phyloP scores from a whole-genome alignment of 164 flowering plant species.

The Taxillus chinensis region DNA sequence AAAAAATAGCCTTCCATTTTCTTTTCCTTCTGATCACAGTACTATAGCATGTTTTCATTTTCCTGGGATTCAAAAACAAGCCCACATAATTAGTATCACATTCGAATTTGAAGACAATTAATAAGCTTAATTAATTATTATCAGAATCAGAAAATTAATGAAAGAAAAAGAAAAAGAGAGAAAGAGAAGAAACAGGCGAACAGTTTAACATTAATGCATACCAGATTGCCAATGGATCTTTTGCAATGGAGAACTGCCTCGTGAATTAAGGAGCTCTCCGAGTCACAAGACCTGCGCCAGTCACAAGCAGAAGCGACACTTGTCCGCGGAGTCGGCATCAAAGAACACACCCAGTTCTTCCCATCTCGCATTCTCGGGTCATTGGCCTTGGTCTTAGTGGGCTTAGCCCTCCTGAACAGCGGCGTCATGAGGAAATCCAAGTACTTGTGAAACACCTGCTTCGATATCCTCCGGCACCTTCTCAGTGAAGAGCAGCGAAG shows the following conservation, averaged over 20 bases:
- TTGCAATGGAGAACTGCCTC: constrained; percentile 75
- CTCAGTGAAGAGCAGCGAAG: constrained; percentile 19
- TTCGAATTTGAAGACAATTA: too few species aligned
- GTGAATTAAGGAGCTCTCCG: constrained; percentile 53
- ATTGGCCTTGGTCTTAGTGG: constrained; percentile 10
- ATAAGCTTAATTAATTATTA: too few species aligned
- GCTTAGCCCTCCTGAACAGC: constrained; percentile 19
- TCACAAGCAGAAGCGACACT: constrained; percentile 36
- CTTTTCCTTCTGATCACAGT: too few species aligned
- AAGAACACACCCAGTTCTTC: constrained; percentile 20
- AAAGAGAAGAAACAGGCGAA: constrained; percentile 14
- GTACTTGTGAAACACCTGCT: constrained; percentile 29
- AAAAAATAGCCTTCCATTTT: too few species aligned
- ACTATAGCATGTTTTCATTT: too few species aligned
- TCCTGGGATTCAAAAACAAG: not conserved
- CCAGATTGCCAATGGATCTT: constrained; percentile 37
- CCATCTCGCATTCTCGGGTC: constrained; percentile 4
- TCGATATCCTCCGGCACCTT: constrained; percentile 33
- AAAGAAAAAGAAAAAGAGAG: too few species aligned
- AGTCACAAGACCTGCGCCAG: constrained; percentile 52
- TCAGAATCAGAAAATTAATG: too few species aligned
- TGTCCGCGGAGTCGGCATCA: constrained; percentile 32
- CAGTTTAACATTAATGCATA: too few species aligned
- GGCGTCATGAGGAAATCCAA: constrained; percentile 35
- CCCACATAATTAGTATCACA: not conserved